Conservation (phyloP, 2,329 filamentous ascomycete species). For the Apiospora arundinis region DNA sequence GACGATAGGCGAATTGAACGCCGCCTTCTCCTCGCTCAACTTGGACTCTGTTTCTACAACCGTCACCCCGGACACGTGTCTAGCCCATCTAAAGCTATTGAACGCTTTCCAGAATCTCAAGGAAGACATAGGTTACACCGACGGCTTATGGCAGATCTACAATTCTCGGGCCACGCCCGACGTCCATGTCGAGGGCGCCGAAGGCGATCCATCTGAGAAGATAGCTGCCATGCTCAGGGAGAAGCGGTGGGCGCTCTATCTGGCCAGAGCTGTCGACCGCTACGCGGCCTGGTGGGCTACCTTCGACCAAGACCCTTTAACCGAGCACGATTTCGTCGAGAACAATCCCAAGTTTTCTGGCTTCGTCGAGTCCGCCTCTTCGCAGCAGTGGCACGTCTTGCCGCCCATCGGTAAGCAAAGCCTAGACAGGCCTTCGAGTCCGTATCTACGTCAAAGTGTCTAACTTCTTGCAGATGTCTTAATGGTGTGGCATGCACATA, state of each 20-base stretch:
- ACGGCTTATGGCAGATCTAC: constrained; percentile 70
- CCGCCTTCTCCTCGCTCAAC: constrained; percentile 46
- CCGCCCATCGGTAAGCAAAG: constrained; percentile 62
- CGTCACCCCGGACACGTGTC: constrained; percentile 62
- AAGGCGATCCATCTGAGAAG: constrained; percentile 41
- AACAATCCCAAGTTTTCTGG: constrained; percentile 34
- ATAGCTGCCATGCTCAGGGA: constrained; percentile 64
- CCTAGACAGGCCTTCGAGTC: background rate
- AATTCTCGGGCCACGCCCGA: constrained; percentile 49
- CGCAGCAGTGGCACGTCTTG: constrained; percentile 49
- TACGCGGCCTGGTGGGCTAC: constrained; percentile 71
- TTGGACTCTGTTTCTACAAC: constrained; percentile 37
- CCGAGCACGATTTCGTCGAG: constrained; percentile 44
- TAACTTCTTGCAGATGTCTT: constrained; percentile 63
- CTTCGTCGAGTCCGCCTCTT: constrained; percentile 41
- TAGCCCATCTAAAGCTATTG: constrained; percentile 77
- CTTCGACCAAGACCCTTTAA: constrained; percentile 40
- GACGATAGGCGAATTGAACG: constrained; percentile 32
- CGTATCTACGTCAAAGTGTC: constrained; percentile 16
- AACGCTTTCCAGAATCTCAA: constrained; percentile 71
- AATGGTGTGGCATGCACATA: constrained; percentile 82
- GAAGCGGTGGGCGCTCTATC: constrained; percentile 76
- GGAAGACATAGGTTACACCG: constrained; percentile 68
- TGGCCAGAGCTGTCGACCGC: constrained; percentile 70
- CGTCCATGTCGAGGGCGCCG: constrained; percentile 1